These are phyloP conservation scores for Lipomyces japonicus DNA, from an alignment of 805 yeast species.

Conservation along the genomic window DNA sequence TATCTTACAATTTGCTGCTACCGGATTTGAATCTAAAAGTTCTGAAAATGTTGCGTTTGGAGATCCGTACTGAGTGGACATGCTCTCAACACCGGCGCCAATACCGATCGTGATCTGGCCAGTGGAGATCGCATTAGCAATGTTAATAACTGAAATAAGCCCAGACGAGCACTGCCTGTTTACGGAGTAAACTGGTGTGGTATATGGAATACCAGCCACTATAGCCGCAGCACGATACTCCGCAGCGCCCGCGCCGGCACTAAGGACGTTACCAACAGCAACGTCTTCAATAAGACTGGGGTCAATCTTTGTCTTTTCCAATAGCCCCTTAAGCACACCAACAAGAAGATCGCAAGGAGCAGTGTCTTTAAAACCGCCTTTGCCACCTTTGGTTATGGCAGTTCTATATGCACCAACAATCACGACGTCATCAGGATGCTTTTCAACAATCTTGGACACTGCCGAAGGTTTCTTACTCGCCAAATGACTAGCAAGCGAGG, in stretches of 20 bases:
- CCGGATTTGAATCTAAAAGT: conserved; percentile 39
- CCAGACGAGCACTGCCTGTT: conserved; percentile 97
- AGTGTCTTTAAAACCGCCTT: conserved; percentile 79
- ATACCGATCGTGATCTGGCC: conserved; percentile 92
- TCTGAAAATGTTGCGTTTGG: conserved; percentile 48
- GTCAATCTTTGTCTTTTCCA: conserved; percentile 51
- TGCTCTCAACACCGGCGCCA: conserved; percentile 91
- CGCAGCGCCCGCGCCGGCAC: conserved; percentile 89
- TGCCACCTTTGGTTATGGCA: conserved; percentile 81
- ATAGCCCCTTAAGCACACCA: conserved; percentile 58
- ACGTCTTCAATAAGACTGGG: conserved; percentile 72
- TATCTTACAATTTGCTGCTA: conserved; percentile 61
- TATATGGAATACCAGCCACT: conserved; percentile 84
- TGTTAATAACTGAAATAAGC: conserved; percentile 80
- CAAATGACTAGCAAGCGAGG: conserved; percentile 24
- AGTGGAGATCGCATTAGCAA: conserved; percentile 78
- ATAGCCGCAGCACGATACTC: conserved; percentile 90
- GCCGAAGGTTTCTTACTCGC: conserved; percentile 29
- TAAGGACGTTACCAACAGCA: conserved; percentile 85
- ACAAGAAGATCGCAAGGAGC: conserved; percentile 74
- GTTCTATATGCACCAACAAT: conserved; percentile 88
- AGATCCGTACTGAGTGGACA: conserved; percentile 50
- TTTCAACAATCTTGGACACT: conserved; percentile 43
- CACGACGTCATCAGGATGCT: conserved; percentile 84
- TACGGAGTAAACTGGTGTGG: conserved; percentile 73